Evolutionary conservation across 2,329 filamentous ascomycete species (phyloP), one percentile per base, ranked within the genome.

Genomic region (Teratosphaeria gauchensis): DNA sequence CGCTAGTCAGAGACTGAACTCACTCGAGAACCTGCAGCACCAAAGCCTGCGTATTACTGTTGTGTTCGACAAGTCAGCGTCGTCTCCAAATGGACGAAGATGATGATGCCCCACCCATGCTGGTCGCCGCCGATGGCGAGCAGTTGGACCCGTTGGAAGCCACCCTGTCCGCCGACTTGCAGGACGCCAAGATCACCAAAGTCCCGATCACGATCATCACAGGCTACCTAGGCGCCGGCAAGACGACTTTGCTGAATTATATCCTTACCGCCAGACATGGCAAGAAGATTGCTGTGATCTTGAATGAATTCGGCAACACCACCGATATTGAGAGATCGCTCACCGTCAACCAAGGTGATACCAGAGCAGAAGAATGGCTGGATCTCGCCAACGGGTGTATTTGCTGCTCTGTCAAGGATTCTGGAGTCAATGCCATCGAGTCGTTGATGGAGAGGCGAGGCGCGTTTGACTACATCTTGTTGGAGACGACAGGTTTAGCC

Each of bases 401-500:
- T 65, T 99, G 94, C 76, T 99, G 94, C 76, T 95, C 91, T 2
- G 92, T 97, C 67, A 99, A 96, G 85, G 94, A 99, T 72, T 85
- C 88, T 0, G 94, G 94, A 12, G 92, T 99, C 42, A 90, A 90
- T 65, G 94, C 94, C 38, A 95, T 99, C 57, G 94, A 99, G 76
- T 90, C 90, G 1, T 79, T 99, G 2, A 97, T 99, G 90, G 89
- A 92, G 63, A 90, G 91, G 68, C 90, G 89, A 64, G 92, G 92
- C 55, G 86, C 87, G 4, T 99, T 99, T 70, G 94, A 99, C 76
- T 99, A 97, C 76, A 97, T 99, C 64, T 82, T 99, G 2, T 84
- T 99, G 0, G 94, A 99, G 73, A 99, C 94, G 0, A 97, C 94
- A 0, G 94, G 94, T 0, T 81, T 99, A 5, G 94, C 94, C 4